These are phyloP conservation scores for Scedosporium dehoogii DNA, from an alignment of 2,329 filamentous ascomycete genomes.

Conservation along the genomic window DNA sequence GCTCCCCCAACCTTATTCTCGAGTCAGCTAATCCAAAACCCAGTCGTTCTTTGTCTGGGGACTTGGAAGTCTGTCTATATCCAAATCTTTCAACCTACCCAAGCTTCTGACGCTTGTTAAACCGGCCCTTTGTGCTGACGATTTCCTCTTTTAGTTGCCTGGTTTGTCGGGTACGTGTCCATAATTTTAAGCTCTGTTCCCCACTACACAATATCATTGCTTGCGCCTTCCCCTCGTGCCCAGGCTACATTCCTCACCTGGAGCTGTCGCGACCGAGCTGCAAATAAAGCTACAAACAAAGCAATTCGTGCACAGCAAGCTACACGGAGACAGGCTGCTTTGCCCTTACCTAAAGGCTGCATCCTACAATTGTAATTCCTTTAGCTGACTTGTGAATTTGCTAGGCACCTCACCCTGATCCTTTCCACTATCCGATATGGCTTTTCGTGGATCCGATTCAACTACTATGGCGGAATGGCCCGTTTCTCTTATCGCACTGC, in stretches of 20 bases:
- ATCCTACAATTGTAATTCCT: neutral
- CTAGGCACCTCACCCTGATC: slow-evolving; percentile 77
- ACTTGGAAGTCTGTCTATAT: neutral
- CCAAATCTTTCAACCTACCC: neutral
- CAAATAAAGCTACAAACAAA: no score
- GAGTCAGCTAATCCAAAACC: neutral
- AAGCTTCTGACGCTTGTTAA: slow-evolving; percentile 11
- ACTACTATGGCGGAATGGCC: slow-evolving; percentile 69
- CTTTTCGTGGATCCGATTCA: slow-evolving; percentile 81
- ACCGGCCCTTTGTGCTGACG: slow-evolving; percentile 21
- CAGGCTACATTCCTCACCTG: neutral
- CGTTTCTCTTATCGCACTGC: slow-evolving; percentile 80
- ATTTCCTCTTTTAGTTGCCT: slow-evolving; percentile 46
- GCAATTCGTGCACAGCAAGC: no score
- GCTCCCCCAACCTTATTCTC: slow-evolving; percentile 22
- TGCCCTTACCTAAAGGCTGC: neutral
- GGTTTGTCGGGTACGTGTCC: slow-evolving; percentile 67
- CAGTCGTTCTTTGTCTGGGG: neutral
- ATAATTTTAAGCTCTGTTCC: neutral
- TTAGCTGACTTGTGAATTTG: neutral
- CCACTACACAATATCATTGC: neutral
- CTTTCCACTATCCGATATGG: slow-evolving; percentile 73
- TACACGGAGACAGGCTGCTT: no score
- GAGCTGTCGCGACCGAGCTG: no score
- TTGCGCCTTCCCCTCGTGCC: slow-evolving; percentile 2